A percentile compares a stretch with the other conserved stretches of the same genome.
phyloP scores from a whole-genome alignment of 2,329 filamentous ascomycete genomes.

The Beauveria sp. region DNA sequence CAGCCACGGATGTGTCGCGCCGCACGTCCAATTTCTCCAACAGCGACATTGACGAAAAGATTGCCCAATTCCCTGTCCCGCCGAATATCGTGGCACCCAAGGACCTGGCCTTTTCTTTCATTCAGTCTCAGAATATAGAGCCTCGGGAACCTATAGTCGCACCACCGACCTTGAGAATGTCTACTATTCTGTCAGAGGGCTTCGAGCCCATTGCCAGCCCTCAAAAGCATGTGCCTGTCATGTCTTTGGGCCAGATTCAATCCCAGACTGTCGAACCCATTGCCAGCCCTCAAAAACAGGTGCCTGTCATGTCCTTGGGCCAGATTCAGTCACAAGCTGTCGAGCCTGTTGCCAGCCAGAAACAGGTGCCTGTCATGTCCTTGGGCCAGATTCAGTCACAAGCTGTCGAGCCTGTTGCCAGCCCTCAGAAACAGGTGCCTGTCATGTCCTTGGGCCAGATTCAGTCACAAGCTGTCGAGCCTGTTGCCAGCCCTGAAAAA shows the following conservation, averaged over 20 bases:
- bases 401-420: slow-evolving; percentile 23
- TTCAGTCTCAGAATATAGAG: slow-evolving; percentile 37
- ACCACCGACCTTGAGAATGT: slow-evolving; percentile 20
- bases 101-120: slow-evolving; percentile 34
- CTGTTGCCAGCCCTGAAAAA: slow-evolving; percentile 20
- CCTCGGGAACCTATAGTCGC: slow-evolving; percentile 22
- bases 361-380: slow-evolving; percentile 18
- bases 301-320: slow-evolving; percentile 21
- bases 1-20: slow-evolving; percentile 23
- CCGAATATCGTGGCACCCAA: slow-evolving; percentile 34
- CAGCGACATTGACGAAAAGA: slow-evolving; percentile 46
- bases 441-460: slow-evolving; percentile 20
- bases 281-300: slow-evolving; percentile 16
- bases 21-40: slow-evolving; percentile 42
- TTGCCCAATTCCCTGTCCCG: slow-evolving; percentile 48
- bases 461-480: slow-evolving; percentile 23
- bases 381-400: slow-evolving; percentile 19
- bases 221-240: slow-evolving; percentile 15
- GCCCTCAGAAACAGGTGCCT: slow-evolving; percentile 17
- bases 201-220: slow-evolving; percentile 25
- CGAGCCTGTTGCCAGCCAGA: slow-evolving; percentile 20
- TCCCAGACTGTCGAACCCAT: slow-evolving; percentile 25
- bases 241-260: slow-evolving; percentile 20
- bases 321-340: slow-evolving; percentile 20
- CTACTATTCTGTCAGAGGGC: slow-evolving; percentile 19